Percentiles rank a stretch among this genome's conserved stretches.
Conservation (phyloP, 176 grass and related monocot genomes). For the Luzula sylvatica region DNA sequence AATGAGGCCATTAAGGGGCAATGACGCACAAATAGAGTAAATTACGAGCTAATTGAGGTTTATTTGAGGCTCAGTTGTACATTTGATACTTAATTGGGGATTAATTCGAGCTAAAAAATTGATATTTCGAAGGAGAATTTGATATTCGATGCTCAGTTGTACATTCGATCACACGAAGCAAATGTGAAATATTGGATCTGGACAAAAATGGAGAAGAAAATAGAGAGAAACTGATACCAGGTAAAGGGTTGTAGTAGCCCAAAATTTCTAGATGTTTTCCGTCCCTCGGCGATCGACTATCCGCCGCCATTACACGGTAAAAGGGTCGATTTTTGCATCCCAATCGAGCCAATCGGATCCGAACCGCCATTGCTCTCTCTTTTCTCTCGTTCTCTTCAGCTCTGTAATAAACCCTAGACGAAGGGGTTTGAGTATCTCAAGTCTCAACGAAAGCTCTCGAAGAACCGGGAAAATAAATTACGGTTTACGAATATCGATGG, state of each 20-base stretch:
- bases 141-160: no score
- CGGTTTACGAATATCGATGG: no score
- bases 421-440: constrained; percentile 7
- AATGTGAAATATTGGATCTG: not conserved
- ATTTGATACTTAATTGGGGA: not conserved
- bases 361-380: constrained; percentile 39
- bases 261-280: constrained; percentile 81
- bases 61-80: no score
- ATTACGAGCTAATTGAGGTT: not conserved
- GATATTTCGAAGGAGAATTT: not conserved
- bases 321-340: constrained; percentile 66
- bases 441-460: not conserved
- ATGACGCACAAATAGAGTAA: not conserved
- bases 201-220: no score
- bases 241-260: constrained; percentile 85
- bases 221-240: not conserved
- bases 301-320: constrained; percentile 77
- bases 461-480: no score
- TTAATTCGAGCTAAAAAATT: not conserved
- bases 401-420: not conserved
- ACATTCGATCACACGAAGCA: no score
- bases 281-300: constrained; percentile 65
- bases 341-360: constrained; percentile 62
- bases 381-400: constrained; percentile 6
- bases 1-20: not conserved